Conservation (phyloP, 192 early-diverging fungal species). For the Entomortierella lignicola region DNA sequence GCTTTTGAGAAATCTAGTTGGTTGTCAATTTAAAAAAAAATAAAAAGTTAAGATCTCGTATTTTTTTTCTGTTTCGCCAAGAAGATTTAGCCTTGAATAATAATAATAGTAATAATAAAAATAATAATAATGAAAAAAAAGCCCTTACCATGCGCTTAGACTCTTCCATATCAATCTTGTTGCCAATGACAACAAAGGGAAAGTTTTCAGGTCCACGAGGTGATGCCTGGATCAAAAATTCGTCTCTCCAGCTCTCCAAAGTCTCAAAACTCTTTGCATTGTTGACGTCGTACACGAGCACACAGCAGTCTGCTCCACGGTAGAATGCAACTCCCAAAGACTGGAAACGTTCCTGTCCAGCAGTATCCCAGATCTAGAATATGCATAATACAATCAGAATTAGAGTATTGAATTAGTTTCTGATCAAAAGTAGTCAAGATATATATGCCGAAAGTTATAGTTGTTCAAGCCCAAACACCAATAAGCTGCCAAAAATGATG, state of each 20-base stretch:
- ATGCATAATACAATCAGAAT: no score
- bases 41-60: no score
- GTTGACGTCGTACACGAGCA: constrained; percentile 96
- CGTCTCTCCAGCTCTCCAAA: constrained; percentile 97
- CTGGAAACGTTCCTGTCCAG: constrained; percentile 99
- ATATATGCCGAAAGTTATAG: no score
- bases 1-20: constrained; percentile 92
- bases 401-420: no score
- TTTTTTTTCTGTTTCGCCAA: no score
- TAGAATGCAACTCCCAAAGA: constrained; percentile 98
- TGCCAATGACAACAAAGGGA: constrained; percentile 99
- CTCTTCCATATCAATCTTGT: constrained; percentile 99
- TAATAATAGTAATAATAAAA: not conserved
- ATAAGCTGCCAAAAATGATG: not conserved
- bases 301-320: constrained; percentile 98
- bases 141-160: constrained; percentile 80
- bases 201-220: constrained; percentile 97
- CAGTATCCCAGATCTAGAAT: constrained; percentile 96
- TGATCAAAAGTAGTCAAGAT: no score
- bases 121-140: not conserved
- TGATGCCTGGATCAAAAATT: constrained; percentile 96
- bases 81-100: no score
- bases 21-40: no score
- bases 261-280: constrained; percentile 95
- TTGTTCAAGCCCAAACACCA: not conserved